Base-by-base conservation (phyloP, 1,284 basidiomycete genomes). In the Apiotrichum domesticum region DNA sequence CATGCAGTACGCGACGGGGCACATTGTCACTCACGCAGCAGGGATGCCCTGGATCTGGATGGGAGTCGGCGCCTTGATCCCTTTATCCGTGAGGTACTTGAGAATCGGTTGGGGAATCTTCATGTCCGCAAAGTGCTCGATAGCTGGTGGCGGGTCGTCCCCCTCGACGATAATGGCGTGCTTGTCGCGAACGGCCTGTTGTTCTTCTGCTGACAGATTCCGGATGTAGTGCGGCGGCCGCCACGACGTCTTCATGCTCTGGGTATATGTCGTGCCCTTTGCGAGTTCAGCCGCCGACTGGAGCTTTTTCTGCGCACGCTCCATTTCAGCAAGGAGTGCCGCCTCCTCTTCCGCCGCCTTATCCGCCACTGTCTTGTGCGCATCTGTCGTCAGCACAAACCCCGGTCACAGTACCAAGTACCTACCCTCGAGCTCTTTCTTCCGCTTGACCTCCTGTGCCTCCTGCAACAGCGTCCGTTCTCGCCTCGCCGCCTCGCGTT, bases 21-120 rank as follows among this genome's bases (percentile, higher is more conserved):
- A 34, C 21, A n/a, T 9, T n/a, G 34, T 41, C 34, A 77, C 87
- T 68, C 78, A 91, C 86, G 91, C 96, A 40, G 90, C 88, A 0
- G 96, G 95, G 47, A 98, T 85, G 15, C 96, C 96, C 78, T 98
- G 96, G 49, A 97, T 82, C 73, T 99, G 96, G 68, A 98, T 98
- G 2, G 95, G 95, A 0, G 96, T 94, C 0, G 96, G 96, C 37
- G 79, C 81, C 33, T 83, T 81, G 70, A 99, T 98, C 47, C 88
- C 87, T 61, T 93, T 91, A 39, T 83, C 81, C 70, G 85, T 86
- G 47, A 99, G 82, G 72, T 88, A 87, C 55, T 87, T 83, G 37
- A 98, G 79, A 32, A 98, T 83, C 6, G 86, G 82, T 39, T 83
- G 81, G 2, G 95, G 96, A 8, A 99, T 85, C 80, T 97, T 98